Evolutionary conservation across 345 rosid species (phyloP), one percentile per base, ranked within the genome.

Genomic region (Passiflora organensis): DNA sequence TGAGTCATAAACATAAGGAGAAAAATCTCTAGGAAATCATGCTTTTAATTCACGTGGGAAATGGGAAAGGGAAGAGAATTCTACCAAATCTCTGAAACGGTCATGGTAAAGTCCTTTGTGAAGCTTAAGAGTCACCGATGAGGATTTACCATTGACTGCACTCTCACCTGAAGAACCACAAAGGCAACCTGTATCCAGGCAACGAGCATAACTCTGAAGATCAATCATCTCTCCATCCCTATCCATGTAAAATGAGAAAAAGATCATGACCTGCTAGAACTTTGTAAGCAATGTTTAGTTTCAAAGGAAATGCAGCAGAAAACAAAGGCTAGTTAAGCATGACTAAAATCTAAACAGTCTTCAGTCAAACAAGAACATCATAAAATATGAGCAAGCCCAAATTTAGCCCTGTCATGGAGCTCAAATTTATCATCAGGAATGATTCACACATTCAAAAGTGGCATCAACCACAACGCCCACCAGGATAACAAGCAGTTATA

Each of bases 101-200:
- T 89, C 89, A 75, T 93, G 95, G 72, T 89, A 93, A 48, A 73
- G 76, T 57, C 99, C 96, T 68, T 77, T 80, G 52, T 63, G 78
- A 24, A 93, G 75, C 58, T 60, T 82, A 71, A 93, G 51, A 21
- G 78, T 69, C 51, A 89, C 76, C 23, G 60, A 42, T 43, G 87
- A 72, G 48, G 80, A 56, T 56, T 28, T 25, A 53, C 43, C 56
- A 1, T 49, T 54, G 56, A 46, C 46, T 21, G 39, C 20, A 42
- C 23, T 4, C 6, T 69, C 45, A 32, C 51, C 74, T 66, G 80
- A 44, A 60, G 65, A 60, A 41, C 79, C 79, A 73, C 97, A 93
- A 10, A 49, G 41, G 59, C 97, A 93, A 34, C 77, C 82, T 55
- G 66, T 14, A 25, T 77, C 89, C 20, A 43, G 59, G 80, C 91